Evolutionary conservation across 257 asterid species (phyloP), one percentile per base, ranked within the genome.

Genomic region (Plantago major): DNA sequence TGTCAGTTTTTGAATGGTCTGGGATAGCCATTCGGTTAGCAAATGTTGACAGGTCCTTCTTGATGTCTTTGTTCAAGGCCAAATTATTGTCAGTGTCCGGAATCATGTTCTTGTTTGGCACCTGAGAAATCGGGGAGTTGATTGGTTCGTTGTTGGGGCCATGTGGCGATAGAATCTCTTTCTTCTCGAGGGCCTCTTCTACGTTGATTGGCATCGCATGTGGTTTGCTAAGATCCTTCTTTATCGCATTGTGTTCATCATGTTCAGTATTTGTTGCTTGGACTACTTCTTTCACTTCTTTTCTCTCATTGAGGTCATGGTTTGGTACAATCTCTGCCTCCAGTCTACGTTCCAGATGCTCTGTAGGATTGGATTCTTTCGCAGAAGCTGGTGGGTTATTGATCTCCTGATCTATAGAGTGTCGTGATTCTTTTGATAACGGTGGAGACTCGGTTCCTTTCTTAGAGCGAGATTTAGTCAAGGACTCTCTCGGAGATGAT

Each of bases 261-360:
- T 63, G 69, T 65, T 67, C 59, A 12, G 15, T 63, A 11, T 54
- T 65, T 14, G 65, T 64, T 42, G 67, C 75, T 69, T 77, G 71
- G 67, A 46, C 59, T 7, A 73, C 78, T 62, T 82, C 85, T 53
- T 78, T 73, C 75, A 79, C 91, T 57, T 82, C 84, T 67, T 69
- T 74, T 54, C 69, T 51, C 64, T 69, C 88, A 15, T 72, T 73
- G 19, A 74, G 75, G 58, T 71, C 73, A 26, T 60, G 65, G 42
- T 52, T 71, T 46, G 66, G 49, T 61, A 56, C 61, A 18, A 42
- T 14, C 16, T 17, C 52, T 42, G 77, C 60, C 56, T 66, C 40
- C 40, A 33, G 40, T 33, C 40, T 33, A 3, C 71, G 12, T 65
- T 33, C 60, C 57, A 62, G 81, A 56, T 67, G 66, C 62, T 74